Evolutionary conservation across 2,329 filamentous ascomycete species (phyloP), one percentile per base, ranked within the genome.

Genomic region (Aspergillus sp.): DNA sequence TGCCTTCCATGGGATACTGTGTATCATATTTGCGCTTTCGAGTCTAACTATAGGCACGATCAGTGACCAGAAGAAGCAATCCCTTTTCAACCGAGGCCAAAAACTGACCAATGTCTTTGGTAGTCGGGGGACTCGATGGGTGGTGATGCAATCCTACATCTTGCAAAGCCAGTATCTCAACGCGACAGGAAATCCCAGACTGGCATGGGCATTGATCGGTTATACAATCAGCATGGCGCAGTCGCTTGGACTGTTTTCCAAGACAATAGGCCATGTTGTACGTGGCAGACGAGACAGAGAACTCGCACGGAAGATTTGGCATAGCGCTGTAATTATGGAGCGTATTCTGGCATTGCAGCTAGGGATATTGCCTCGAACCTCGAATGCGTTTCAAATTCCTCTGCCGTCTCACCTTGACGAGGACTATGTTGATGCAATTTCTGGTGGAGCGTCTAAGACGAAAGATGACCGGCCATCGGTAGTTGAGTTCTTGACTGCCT

Each of bases 381-480:
- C 47, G n/a, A 42, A 50, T 29, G 38, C 46, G n/a, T 50, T 49
- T 33, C 46, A 47, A 27, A 43, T 54, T 3, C 51, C 53, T 2
- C 40, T 60, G 8, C 57, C 56, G 10, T 53, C 43, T 1, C 56
- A 58, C 27, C 42, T 50, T 33, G 50, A 59, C n/a, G 48, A 40
- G 1, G 56, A 59, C 41, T 60, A 60, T 35, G 37, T 55, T n/a
- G 56, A 59, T 40, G 19, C 39, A 8, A 44, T 57, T 10, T 54
- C 52, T n/a, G 46, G 45, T 5, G 39, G 37, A 4, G 28, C 34
- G 7, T 39, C 53, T 5, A 34, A 27, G 1, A 4, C 27, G 6
- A 27, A 38, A 7, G 35, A 28, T 7, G 57, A 59, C 8, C 45
- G 51, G 27, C 53, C 56, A 26, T 59, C 57, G 2, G 48, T 56